A percentile compares a stretch with the other conserved stretches of the same genome.
These are phyloP conservation scores for Suillus variegatus DNA, from an alignment of 768 basidiomycete genomes.

Conservation along the genomic window DNA sequence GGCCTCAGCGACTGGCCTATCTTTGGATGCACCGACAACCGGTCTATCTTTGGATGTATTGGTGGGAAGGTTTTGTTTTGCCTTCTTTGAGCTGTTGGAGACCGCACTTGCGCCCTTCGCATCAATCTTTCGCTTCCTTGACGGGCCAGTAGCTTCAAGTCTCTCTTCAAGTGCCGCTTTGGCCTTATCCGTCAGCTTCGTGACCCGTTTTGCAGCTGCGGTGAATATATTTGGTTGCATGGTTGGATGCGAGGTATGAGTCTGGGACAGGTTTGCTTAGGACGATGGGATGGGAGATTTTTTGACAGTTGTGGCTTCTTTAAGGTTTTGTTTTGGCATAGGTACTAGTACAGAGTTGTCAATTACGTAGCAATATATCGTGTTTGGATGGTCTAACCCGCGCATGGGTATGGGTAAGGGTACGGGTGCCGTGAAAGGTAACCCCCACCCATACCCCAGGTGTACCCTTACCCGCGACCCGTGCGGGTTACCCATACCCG, in stretches of 20 bases:
- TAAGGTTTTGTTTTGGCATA: neutral
- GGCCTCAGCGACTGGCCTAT: too few species aligned
- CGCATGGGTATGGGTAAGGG: neutral
- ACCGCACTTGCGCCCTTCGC: neutral
- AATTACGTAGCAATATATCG: neutral
- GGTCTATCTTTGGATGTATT: neutral
- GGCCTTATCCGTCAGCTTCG: neutral
- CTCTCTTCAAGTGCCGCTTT: neutral
- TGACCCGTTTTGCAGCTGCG: neutral
- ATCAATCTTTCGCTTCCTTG: neutral
- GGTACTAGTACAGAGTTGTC: neutral
- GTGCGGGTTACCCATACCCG: neutral
- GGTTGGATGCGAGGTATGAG: neutral
- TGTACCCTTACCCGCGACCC: neutral
- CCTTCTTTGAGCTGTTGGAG: neutral
- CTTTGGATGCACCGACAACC: too few species aligned
- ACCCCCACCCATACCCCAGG: constrained; percentile 2
- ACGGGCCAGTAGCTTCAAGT: neutral
- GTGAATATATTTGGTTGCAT: neutral
- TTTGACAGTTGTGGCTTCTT: constrained; percentile 1
- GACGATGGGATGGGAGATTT: neutral
- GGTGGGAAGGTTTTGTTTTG: neutral
- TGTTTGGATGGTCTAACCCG: neutral
- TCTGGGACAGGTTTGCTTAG: neutral
- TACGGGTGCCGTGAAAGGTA: neutral